phyloP scores from a whole-genome alignment of 257 asterid species.

The Fraxinus excelsior region DNA sequence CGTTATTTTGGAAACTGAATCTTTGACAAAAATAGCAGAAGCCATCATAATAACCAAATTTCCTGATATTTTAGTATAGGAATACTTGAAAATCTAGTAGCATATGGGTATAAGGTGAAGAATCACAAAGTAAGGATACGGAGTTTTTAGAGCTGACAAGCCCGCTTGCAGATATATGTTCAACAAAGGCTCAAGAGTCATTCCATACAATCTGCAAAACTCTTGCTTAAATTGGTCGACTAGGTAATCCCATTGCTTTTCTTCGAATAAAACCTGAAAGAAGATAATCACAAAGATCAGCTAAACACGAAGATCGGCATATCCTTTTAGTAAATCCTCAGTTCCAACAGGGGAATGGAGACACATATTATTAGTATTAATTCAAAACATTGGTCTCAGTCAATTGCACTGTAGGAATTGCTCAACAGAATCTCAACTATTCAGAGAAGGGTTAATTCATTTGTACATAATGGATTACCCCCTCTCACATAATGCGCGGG shows the following conservation, averaged over 20 bases:
- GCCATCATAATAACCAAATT: too few species aligned
- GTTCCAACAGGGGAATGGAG: neutral
- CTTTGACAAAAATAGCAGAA: neutral
- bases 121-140: constrained; percentile 69
- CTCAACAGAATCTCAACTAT: constrained; percentile 7
- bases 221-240: constrained; percentile 95
- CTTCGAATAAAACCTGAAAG: constrained; percentile 81
- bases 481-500: too few species aligned
- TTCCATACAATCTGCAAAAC: constrained; percentile 94
- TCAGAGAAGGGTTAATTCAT: neutral
- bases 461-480: too few species aligned
- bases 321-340: constrained; percentile 6
- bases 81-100: neutral
- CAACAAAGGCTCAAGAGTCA: constrained; percentile 92
- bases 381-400: constrained; percentile 3
- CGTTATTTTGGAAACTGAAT: too few species aligned
- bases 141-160: constrained; percentile 92
- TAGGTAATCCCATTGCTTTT: constrained; percentile 88
- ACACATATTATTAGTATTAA: neutral
- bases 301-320: neutral
- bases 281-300: constrained; percentile 15
- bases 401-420: neutral
- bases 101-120: neutral
- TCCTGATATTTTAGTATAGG: neutral
- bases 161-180: constrained; percentile 97